A percentile compares a stretch with the other conserved stretches of the same genome.
Conservation (phyloP, 2,329 filamentous ascomycete species). For the Arachnopeziza araneosa region DNA sequence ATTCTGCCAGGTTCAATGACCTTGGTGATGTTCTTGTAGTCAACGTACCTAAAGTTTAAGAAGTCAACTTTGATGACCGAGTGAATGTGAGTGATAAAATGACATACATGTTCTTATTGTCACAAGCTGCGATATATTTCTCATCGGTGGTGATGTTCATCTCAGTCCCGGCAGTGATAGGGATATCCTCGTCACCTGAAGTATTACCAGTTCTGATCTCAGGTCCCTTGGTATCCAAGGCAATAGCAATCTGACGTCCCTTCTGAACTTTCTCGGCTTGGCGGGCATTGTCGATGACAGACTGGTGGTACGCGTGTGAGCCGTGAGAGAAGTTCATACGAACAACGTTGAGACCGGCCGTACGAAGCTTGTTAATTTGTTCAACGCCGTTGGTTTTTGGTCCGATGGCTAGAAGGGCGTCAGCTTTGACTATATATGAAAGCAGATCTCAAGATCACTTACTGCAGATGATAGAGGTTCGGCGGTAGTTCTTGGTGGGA, state of each 20-base stretch:
- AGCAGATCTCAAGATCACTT: not conserved
- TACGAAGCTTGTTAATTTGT: slow-evolving; percentile 91
- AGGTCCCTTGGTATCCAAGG: slow-evolving; percentile 78
- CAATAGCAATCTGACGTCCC: slow-evolving; percentile 91
- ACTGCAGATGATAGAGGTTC: slow-evolving; percentile 94
- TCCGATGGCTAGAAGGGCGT: slow-evolving; percentile 60
- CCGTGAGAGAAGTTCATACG: slow-evolving; percentile 99
- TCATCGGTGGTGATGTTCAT: slow-evolving; percentile 98
- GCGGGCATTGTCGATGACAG: slow-evolving; percentile 93
- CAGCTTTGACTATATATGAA: not conserved
- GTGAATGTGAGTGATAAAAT: not conserved
- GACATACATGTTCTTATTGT: slow-evolving; percentile 90
- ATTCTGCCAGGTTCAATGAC: slow-evolving; percentile 86
- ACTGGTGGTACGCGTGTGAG: slow-evolving; percentile 95
- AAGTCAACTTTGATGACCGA: not conserved
- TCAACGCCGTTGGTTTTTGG: slow-evolving; percentile 98
- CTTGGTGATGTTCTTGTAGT: slow-evolving; percentile 99
- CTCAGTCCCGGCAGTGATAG: slow-evolving; percentile 75
- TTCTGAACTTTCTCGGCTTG: slow-evolving; percentile 71
- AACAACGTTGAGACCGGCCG: slow-evolving; percentile 90
- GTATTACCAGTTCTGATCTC: slow-evolving; percentile 84
- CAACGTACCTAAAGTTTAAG: slow-evolving; percentile 66
- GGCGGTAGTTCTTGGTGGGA: slow-evolving; percentile 84
- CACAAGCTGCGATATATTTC: slow-evolving; percentile 75
- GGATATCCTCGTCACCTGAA: slow-evolving; percentile 63